These are phyloP conservation scores for Syzygium syzygioides DNA, from an alignment of 441 rosid genomes.

Conservation along the genomic window DNA sequence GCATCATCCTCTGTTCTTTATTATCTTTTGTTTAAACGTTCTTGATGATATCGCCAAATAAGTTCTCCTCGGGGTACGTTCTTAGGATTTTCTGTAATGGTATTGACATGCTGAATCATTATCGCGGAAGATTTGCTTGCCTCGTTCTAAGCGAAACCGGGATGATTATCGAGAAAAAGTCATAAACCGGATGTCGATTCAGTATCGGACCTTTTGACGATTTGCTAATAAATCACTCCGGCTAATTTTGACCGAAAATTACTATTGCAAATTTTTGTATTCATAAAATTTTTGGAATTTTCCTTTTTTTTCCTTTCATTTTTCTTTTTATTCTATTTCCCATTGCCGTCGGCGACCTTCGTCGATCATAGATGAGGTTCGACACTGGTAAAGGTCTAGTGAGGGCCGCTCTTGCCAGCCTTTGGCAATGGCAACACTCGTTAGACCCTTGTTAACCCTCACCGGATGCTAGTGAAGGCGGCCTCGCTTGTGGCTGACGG, in stretches of 20 bases:
- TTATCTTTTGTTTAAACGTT: no score
- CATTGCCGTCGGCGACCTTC: not conserved
- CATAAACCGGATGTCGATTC: not conserved
- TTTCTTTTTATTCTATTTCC: not conserved
- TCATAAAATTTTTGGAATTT: not conserved
- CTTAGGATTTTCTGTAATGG: not conserved
- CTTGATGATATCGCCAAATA: not conserved
- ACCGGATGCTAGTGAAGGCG: not conserved
- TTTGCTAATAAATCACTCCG: rapidly evolving
- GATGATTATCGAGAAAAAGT: no score
- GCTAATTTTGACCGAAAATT: rapidly evolving
- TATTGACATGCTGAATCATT: not conserved
- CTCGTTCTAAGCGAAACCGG: not conserved
- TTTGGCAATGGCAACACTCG: no score
- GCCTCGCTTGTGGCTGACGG: rapidly evolving
- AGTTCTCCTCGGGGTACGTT: not conserved
- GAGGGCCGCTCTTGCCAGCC: not conserved
- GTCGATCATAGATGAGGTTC: no score
- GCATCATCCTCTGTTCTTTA: no score
- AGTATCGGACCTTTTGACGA: rapidly evolving
- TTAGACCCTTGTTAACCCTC: no score
- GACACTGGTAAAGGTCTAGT: not conserved
- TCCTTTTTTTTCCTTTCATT: not conserved
- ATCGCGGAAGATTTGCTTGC: not conserved
- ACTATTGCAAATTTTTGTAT: not conserved